These are phyloP conservation scores for Nemania abortiva DNA, from an alignment of 2,329 filamentous ascomycete species.

Conservation along the genomic window DNA sequence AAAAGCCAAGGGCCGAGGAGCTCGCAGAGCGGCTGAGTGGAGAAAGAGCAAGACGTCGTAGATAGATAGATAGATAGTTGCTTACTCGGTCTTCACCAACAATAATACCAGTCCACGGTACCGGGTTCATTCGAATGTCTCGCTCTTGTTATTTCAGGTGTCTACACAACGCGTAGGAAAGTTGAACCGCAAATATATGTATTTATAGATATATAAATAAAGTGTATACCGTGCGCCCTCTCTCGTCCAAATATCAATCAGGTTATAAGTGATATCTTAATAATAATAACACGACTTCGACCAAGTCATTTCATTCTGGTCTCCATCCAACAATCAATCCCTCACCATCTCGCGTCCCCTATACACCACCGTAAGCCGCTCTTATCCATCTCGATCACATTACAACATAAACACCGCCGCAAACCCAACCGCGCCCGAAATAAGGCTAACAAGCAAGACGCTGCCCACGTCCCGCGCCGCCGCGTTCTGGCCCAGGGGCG, in stretches of 20 bases:
- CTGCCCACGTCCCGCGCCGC: constrained; percentile 20
- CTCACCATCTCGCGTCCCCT: background rate
- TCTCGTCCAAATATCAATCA: background rate
- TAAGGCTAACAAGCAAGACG: constrained; percentile 26
- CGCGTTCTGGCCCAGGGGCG: constrained; percentile 24
- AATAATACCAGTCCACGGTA: constrained; percentile 23
- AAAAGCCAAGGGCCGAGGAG: constrained; percentile 49
- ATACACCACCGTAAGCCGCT: background rate
- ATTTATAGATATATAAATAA: background rate
- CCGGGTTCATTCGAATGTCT: background rate
- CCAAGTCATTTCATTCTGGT: background rate
- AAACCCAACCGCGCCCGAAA: constrained; percentile 33
- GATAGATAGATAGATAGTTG: constrained; percentile 31
- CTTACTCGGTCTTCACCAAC: constrained; percentile 9
- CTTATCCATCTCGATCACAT: constrained; percentile 4
- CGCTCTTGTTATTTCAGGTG: background rate
- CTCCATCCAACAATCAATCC: background rate
- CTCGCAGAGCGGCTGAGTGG: constrained; percentile 52
- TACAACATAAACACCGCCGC: constrained; percentile 34
- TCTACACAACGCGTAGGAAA: background rate
- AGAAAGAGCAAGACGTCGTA: constrained; percentile 49
- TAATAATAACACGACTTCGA: background rate
- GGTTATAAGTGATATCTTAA: background rate
- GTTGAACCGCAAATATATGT: background rate
- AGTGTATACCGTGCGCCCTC: background rate